These are phyloP conservation scores for Melampsora larici-populina DNA, from an alignment of 1,284 basidiomycete species.

Conservation along the genomic window DNA sequence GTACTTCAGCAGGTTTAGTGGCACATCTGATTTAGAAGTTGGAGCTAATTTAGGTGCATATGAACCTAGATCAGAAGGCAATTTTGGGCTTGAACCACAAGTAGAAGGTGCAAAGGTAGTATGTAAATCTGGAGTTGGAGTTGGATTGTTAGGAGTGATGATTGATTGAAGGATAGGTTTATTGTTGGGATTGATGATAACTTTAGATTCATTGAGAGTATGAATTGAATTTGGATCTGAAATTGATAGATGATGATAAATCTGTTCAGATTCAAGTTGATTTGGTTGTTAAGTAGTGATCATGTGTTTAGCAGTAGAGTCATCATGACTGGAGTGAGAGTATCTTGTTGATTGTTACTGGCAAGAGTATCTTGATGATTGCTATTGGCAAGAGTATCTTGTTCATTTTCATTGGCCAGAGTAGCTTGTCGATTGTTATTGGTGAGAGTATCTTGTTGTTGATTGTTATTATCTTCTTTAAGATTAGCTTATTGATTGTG, in stretches of 20 bases:
- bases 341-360: too few relatives aligned
- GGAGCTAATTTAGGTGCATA: conserved; percentile 17
- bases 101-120: not conserved
- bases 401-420: too few relatives aligned
- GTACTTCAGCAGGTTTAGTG: conserved; percentile 10
- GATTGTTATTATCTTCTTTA: too few relatives aligned
- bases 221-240: not conserved
- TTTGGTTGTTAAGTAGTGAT: not conserved
- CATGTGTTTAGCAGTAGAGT: not conserved
- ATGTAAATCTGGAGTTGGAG: not conserved
- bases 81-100: not conserved
- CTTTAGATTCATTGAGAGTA: too few relatives aligned
- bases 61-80: not conserved
- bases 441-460: too few relatives aligned
- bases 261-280: not conserved
- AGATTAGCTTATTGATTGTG: too few relatives aligned
- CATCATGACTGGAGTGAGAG: not conserved
- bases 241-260: not conserved
- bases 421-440: too few relatives aligned
- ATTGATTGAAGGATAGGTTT: not conserved
- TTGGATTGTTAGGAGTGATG: not conserved
- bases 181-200: too few relatives aligned
- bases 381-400: too few relatives aligned
- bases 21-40: conserved; percentile 14
- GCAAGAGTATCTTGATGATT: too few relatives aligned